These are phyloP conservation scores for Aureobasidium lini DNA, from an alignment of 2,329 filamentous ascomycete species.

Conservation along the genomic window DNA sequence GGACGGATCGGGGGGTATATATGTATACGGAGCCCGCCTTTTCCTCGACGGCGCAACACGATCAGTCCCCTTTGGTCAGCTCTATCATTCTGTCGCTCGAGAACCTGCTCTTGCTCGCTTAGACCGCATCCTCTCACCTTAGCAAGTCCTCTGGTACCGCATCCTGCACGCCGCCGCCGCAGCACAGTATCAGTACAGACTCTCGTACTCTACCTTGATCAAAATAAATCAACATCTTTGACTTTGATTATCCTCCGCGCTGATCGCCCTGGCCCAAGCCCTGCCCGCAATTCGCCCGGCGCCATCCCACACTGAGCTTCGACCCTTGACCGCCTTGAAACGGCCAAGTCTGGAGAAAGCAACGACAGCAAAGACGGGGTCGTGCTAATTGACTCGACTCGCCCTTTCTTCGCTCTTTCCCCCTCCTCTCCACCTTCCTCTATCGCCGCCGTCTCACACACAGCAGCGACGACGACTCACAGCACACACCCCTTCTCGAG, in stretches of 20 bases:
- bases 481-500: not conserved
- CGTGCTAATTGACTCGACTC: slow-evolving; percentile 3
- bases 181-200: not conserved
- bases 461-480: not conserved
- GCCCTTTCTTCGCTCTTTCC: not conserved
- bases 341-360: slow-evolving; percentile 13
- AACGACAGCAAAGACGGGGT: slow-evolving; percentile 13
- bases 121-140: not conserved
- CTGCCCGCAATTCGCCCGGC: slow-evolving; percentile 6
- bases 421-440: not conserved
- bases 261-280: slow-evolving; percentile 10
- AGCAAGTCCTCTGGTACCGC: slow-evolving; percentile 2
- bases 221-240: slow-evolving; percentile 7
- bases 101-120: slow-evolving; percentile 9
- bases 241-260: slow-evolving; percentile 13
- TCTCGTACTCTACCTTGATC: not conserved
- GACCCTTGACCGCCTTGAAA: slow-evolving; percentile 12
- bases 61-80: slow-evolving; percentile 9
- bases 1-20: slow-evolving; percentile 9
- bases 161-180: slow-evolving; percentile 8
- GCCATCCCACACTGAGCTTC: slow-evolving; percentile 1
- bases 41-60: slow-evolving; percentile 9
- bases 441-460: not conserved
- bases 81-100: slow-evolving; percentile 3
- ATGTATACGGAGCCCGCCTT: slow-evolving; percentile 3